Evolutionary conservation across 495 filamentous ascomycete species (phyloP).

Genomic region (Podospora pseudocomata): DNA sequence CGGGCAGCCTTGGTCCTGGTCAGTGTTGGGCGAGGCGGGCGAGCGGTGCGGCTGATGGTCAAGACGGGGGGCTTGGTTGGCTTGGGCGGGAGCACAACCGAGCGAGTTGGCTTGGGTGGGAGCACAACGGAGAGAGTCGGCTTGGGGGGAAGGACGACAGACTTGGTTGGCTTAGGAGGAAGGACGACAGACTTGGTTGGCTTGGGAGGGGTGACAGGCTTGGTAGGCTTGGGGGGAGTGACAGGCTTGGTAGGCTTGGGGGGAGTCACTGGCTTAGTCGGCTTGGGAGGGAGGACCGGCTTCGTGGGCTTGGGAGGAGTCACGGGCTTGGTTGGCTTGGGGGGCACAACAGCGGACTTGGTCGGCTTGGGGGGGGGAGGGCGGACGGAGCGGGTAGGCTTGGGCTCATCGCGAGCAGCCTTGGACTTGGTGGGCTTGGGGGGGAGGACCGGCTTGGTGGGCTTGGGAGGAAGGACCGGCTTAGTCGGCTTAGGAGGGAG

Average conservation of each 20-base stretch:
- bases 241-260: conserved; percentile 6
- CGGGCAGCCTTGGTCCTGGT: conserved; percentile 2
- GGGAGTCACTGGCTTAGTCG: neutral
- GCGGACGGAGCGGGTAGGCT: neutral
- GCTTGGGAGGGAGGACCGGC: conserved; percentile 1
- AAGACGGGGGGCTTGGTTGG: neutral
- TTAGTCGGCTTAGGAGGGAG: conserved; percentile 3
- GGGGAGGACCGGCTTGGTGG: neutral
- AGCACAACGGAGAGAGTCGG: neutral
- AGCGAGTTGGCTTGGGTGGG: neutral
- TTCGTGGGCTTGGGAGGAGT: conserved; percentile 2
- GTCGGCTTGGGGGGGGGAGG: neutral
- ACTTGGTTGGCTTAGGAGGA: conserved; percentile 3
- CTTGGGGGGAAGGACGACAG: neutral
- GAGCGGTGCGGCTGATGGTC: neutral
- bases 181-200: neutral
- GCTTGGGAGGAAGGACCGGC: conserved; percentile 5
- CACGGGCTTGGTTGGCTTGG: conserved; percentile 4
- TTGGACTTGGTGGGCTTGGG: neutral
- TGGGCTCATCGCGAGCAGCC: conserved; percentile 1
- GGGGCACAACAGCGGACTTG: neutral
- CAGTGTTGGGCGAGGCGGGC: neutral
- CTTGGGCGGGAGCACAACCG: neutral
- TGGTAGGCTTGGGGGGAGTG: neutral
- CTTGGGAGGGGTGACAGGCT: neutral